Evolutionary conservation across 2,329 filamentous ascomycete genomes (phyloP).

Genomic region (Ascochyta fabae): DNA sequence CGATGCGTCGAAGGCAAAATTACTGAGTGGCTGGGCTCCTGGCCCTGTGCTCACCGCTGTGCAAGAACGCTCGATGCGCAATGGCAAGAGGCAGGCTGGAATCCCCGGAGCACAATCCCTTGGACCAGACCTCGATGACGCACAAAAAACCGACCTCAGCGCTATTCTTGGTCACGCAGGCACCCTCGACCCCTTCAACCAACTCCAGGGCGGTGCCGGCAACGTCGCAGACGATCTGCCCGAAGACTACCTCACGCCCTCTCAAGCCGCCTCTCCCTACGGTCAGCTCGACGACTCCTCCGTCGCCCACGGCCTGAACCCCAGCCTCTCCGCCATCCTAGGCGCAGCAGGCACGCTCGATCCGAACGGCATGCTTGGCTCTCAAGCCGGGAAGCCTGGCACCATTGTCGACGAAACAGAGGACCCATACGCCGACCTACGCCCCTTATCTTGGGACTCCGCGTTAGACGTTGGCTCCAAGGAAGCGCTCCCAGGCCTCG

Average conservation of each 20-base stretch:
- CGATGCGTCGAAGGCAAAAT: neutral
- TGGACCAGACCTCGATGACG: slow-evolving; percentile 9
- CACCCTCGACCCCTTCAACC: neutral
- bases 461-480: neutral
- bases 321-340: neutral
- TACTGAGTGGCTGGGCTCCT: neutral
- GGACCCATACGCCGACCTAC: slow-evolving; percentile 3
- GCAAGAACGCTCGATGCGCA: neutral
- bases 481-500: slow-evolving; percentile 1
- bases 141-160: neutral
- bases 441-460: neutral
- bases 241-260: neutral
- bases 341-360: slow-evolving; percentile 5
- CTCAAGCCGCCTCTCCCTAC: neutral
- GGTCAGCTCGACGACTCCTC: neutral
- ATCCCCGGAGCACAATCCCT: slow-evolving; percentile 5
- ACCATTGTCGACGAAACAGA: neutral
- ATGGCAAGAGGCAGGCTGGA: slow-evolving; percentile 1
- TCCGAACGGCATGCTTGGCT: slow-evolving; percentile 3
- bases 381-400: neutral
- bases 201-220: neutral
- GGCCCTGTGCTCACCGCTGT: neutral
- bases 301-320: neutral
- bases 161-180: neutral
- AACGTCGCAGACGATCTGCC: neutral